Base-by-base conservation (phyloP, 495 filamentous ascomycete genomes). In the Darksidea phi region DNA sequence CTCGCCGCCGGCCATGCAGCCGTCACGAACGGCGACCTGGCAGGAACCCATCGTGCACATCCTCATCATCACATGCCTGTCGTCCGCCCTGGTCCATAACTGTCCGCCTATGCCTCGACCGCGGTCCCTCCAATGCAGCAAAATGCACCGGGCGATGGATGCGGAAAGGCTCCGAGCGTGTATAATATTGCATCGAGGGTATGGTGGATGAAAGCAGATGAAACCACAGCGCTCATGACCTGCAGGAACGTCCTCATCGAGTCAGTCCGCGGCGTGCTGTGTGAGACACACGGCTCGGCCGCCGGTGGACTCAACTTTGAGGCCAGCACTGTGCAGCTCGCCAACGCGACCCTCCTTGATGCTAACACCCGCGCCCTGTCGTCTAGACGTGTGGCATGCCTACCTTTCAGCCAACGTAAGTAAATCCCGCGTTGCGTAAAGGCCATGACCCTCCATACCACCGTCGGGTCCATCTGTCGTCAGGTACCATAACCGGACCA, bases 181-280 rank as follows among this genome's bases (percentile, higher is more conserved):
- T 28, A 20, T 53, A 51, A 48, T 57, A 53, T 42, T n/a, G 28
- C 52, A 20, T 49, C 23, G 6, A 15, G 46, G 2, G 15, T 43
- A 51, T 56, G 42, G 59, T 51, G 47, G 60, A 51, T 7, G 23
- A 13, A 54, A 37, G 62, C 57, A 55, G 55, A 59, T 45, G 45
- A 57, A 54, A 54, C 50, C 25, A 37, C 18, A 45, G 28, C 36
- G 21, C 49, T 54, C 62, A 59, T 57, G 63, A 60, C 63, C 63
- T 66, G 63, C 63, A 66, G 63, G 63, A 61, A 66, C 63, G 26
- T 48, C 48, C 43, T 34, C 8, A n/a, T 21, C 63, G 63, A 66
- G 63, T 66, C 63, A 66, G 50, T 11, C 23, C 21, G 7, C 8
- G 23, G 1, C 15, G 28, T 32, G 28, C 8, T 57, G 60, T 57